Base-by-base conservation (phyloP, 2,329 filamentous ascomycete species). In the Raffaelea albimanens region DNA sequence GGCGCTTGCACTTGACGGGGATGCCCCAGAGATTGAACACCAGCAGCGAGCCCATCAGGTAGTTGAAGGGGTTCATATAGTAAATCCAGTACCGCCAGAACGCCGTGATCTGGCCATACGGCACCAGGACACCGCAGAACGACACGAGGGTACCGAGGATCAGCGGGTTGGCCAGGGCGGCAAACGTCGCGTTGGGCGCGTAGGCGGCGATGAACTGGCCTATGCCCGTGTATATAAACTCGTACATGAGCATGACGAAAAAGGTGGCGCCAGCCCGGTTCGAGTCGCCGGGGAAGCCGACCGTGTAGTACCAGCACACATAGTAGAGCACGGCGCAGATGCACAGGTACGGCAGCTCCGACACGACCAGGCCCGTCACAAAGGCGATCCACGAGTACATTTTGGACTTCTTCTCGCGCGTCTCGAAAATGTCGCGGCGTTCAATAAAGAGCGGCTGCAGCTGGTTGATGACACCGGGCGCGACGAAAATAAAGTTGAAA, bases 111-210 rank as follows among this genome's bases (percentile, higher is more conserved):
- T 73, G 72, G 0, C 56, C 57, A 52, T 82, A 85, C 0, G 83
- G 83, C 0, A 87, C 83, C 4, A 87, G 68, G 2, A 88, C 82
- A 53, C 85, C 85, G 56, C 83, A 87, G 67, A 89, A 89, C 1
- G 75, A 76, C 8, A 86, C 72, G 3, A 87, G 67, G 34, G 78
- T 60, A 57, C 71, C 69, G 47, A 81, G 62, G n/a, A 80, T 44
- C 1, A 81, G 57, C 0, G 76, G 76, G 52, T 80, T 80, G 52
- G 72, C 70, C 3, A 80, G 66, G 0, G 73, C 65, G 0, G 78
- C 77, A 38, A 80, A 79, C 5, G 78, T 70, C 25, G 71, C 75
- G 51, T 78, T 80, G 0, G 78, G 78, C 0, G 77, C 73, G 50
- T 79, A 81, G 1, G 78, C 76, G 0, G 76, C 76, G 16, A 81